Evolutionary conservation across 371 early-diverging fungal genomes (phyloP).

Genomic region (Cokeromyces recurvatus): DNA sequence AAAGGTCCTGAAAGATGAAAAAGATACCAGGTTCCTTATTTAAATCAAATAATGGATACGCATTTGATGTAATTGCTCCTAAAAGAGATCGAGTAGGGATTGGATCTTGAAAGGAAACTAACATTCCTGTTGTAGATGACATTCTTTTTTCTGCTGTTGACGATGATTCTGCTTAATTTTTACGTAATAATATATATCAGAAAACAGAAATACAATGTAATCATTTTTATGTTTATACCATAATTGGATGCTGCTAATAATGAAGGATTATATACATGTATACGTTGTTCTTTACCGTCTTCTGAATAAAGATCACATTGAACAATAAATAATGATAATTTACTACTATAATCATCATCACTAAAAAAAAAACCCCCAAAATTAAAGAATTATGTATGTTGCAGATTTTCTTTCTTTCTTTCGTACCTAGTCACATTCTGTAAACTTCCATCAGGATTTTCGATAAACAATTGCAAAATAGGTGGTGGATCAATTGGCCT

Average conservation of each 20-base stretch:
- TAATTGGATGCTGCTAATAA: not conserved
- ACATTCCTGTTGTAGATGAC: constrained; percentile 5
- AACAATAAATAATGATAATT: constrained; percentile 20
- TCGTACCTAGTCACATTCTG: constrained; percentile 22
- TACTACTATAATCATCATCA: constrained; percentile 8
- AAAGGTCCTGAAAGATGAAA: constrained; percentile 60
- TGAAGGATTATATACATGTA: constrained; percentile 30
- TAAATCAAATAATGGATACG: constrained; percentile 40
- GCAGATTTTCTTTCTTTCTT: too few species aligned
- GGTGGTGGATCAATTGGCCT: constrained; percentile 34
- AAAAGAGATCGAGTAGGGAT: constrained; percentile 50
- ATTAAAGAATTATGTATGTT: too few species aligned
- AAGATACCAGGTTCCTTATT: constrained; percentile 51
- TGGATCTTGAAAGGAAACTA: constrained; percentile 20
- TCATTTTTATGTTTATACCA: too few species aligned
- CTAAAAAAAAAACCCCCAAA: too few species aligned
- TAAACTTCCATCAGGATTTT: constrained; percentile 22
- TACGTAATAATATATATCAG: too few species aligned
- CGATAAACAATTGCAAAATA: constrained; percentile 31
- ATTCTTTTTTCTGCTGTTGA: too few species aligned
- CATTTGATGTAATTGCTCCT: constrained; percentile 51
- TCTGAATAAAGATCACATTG: constrained; percentile 27
- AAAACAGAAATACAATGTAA: too few species aligned
- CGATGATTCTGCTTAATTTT: too few species aligned
- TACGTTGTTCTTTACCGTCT: constrained; percentile 17